Evolutionary conservation across 306 rosid genomes (phyloP).

Genomic region (Argentina anserina): DNA sequence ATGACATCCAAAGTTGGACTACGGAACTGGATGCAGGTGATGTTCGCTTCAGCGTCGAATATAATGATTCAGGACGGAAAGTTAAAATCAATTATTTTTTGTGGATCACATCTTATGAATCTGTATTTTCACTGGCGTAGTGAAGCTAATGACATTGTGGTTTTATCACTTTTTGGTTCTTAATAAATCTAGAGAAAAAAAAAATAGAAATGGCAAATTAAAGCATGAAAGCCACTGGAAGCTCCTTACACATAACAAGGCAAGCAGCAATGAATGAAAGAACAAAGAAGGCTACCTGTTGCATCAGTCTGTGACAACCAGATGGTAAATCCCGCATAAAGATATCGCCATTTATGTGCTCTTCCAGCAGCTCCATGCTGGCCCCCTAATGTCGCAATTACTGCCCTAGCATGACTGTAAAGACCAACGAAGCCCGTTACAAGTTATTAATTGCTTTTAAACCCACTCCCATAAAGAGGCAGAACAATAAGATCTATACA

Average conservation of each 20-base stretch:
- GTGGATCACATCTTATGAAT: neutral
- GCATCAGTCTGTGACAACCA: slow-evolving; percentile 92
- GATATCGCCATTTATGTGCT: slow-evolving; percentile 73
- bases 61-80: neutral
- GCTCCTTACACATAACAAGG: slow-evolving; percentile 8
- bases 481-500: neutral
- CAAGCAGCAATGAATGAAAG: neutral
- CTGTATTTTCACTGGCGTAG: neutral
- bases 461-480: neutral
- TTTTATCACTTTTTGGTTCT: neutral
- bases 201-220: neutral
- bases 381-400: slow-evolving; percentile 76
- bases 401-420: slow-evolving; percentile 73
- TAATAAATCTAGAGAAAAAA: neutral
- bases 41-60: neutral
- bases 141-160: neutral
- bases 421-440: slow-evolving; percentile 22
- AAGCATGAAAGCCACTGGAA: neutral
- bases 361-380: slow-evolving; percentile 61
- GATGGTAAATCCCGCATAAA: slow-evolving; percentile 78
- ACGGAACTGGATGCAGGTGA: neutral
- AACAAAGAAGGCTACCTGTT: slow-evolving; percentile 39
- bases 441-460: slow-evolving; percentile 7
- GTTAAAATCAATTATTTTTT: neutral
- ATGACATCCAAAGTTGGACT: neutral